These are phyloP conservation scores for Russula foetens DNA, from an alignment of 768 basidiomycete genomes.

Conservation along the genomic window DNA sequence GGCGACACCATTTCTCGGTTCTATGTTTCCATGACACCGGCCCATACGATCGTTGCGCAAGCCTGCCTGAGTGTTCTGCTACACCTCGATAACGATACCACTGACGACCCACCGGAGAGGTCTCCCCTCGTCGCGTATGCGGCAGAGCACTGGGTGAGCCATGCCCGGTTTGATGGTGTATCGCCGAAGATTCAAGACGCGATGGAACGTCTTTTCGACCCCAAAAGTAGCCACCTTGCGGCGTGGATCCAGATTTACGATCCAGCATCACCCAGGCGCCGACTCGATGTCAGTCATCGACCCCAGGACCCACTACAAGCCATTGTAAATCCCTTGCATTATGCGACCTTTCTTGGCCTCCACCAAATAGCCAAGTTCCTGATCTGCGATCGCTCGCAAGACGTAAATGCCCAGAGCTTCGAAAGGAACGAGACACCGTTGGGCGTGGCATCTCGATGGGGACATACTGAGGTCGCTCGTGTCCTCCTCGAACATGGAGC, in stretches of 20 bases:
- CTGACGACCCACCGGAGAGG: neutral
- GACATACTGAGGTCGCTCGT: neutral
- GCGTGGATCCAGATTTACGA: neutral
- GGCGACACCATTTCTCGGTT: neutral
- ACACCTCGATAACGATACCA: neutral
- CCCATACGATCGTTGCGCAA: neutral
- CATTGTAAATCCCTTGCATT: neutral
- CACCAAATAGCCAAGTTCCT: neutral
- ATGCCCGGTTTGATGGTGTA: neutral
- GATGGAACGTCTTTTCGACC: neutral
- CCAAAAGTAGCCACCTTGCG: neutral
- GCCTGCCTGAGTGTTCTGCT: neutral
- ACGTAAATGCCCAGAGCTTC: neutral
- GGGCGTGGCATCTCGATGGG: neutral
- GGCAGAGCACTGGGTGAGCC: neutral
- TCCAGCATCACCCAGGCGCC: neutral
- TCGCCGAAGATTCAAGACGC: neutral
- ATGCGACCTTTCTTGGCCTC: neutral
- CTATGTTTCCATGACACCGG: neutral
- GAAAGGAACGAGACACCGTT: neutral
- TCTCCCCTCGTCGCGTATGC: neutral
- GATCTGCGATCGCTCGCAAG: neutral
- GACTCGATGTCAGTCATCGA: fast-evolving
- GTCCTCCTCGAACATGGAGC: neutral
- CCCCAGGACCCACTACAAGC: no score